phyloP scores from a whole-genome alignment of 805 yeast genomes.

The Jamesozyma hellenica region DNA sequence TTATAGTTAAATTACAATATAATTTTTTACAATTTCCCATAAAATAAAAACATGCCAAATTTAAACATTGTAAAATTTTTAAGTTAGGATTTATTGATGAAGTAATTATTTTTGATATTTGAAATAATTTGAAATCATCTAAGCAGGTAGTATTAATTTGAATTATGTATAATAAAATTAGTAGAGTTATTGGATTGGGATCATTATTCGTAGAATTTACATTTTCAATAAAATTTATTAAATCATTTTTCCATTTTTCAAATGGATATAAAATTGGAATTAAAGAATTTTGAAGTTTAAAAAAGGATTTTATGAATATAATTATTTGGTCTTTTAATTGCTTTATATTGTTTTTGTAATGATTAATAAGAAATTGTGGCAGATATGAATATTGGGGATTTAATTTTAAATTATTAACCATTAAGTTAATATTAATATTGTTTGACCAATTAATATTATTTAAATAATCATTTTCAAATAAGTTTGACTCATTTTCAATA shows the following conservation, averaged over 20 bases:
- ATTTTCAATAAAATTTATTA: slow-evolving; percentile 4
- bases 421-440: slow-evolving; percentile 5
- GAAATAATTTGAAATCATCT: slow-evolving; percentile 19
- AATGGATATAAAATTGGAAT: slow-evolving; percentile 20
- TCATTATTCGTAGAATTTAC: background rate
- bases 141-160: slow-evolving; percentile 26
- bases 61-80: slow-evolving; percentile 15
- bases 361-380: slow-evolving; percentile 16
- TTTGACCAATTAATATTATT: slow-evolving; percentile 1
- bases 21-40: slow-evolving; percentile 11
- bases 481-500: background rate
- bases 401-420: slow-evolving; percentile 12
- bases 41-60: slow-evolving; percentile 19
- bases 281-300: slow-evolving; percentile 14
- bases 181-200: slow-evolving; percentile 11
- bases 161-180: slow-evolving; percentile 17
- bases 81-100: slow-evolving; percentile 7
- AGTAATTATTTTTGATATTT: slow-evolving; percentile 18
- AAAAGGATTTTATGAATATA: slow-evolving; percentile 10
- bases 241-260: slow-evolving; percentile 8
- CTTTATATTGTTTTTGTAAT: slow-evolving; percentile 9
- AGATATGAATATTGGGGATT: slow-evolving; percentile 10
- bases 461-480: background rate
- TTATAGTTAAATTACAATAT: background rate
- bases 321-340: slow-evolving; percentile 6